phyloP scores from a whole-genome alignment of 1,284 basidiomycete genomes.

The Trametes pubescens region DNA sequence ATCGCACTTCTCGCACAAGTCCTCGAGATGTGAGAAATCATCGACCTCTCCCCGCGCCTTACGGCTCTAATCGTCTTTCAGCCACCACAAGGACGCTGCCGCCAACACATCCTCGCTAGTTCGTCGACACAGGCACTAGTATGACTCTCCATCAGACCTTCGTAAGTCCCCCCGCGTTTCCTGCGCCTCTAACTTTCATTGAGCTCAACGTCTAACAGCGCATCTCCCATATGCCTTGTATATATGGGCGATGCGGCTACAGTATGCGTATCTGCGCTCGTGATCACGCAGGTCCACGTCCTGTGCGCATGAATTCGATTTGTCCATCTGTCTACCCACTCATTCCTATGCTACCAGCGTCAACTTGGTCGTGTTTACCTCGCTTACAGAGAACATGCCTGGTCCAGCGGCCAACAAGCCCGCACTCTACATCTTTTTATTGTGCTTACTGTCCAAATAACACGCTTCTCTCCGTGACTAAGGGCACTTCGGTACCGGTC shows the following conservation, averaged over 20 bases:
- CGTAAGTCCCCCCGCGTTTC: conserved; percentile 53
- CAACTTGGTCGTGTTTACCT: conserved; percentile 78
- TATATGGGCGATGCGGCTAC: conserved; percentile 92
- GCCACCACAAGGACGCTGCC: conserved; percentile 82
- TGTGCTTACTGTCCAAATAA: no score
- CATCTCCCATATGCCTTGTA: conserved; percentile 79
- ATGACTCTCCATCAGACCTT: conserved; percentile 88
- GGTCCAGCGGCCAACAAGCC: no score
- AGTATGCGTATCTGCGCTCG: conserved; percentile 77
- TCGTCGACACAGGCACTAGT: conserved; percentile 92
- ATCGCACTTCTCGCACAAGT: no score
- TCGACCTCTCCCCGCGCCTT: background rate
- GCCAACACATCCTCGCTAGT: conserved; percentile 69
- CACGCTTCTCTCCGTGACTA: no score
- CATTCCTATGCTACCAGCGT: conserved; percentile 52
- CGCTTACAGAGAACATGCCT: conserved; percentile 88
- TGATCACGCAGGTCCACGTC: conserved; percentile 82
- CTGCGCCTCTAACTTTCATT: conserved; percentile 2
- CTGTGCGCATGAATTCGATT: conserved; percentile 53
- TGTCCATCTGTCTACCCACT: no score
- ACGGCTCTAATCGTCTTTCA: conserved; percentile 38
- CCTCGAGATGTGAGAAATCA: conserved; percentile 76
- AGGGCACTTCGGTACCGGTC: no score
- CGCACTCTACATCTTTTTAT: no score
- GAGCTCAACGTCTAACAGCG: conserved; percentile 44